phyloP scores from a whole-genome alignment of 805 yeast species.

The Diddensiella santjacobensis region DNA sequence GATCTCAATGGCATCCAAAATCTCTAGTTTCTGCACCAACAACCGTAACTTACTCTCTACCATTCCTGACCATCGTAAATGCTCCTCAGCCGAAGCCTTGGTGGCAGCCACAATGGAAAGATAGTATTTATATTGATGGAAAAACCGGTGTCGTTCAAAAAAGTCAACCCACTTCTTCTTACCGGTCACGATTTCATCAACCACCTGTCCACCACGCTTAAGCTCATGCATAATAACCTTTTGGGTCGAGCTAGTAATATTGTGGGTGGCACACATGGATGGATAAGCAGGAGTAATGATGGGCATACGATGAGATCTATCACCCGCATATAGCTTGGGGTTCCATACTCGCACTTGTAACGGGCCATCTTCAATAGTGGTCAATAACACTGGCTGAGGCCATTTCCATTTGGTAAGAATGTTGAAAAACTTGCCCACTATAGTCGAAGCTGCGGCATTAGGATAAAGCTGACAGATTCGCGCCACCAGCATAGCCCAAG shows the following conservation, averaged over 20 bases:
- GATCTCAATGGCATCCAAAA: slow-evolving; percentile 63
- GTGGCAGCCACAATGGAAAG: slow-evolving; percentile 78
- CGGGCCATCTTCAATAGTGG: slow-evolving; percentile 95
- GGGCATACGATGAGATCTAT: slow-evolving; percentile 91
- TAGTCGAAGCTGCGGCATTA: slow-evolving; percentile 88
- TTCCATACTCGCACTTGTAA: slow-evolving; percentile 96
- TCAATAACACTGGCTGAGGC: slow-evolving; percentile 96
- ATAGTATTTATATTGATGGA: slow-evolving; percentile 80
- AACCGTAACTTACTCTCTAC: slow-evolving; percentile 84
- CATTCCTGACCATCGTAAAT: slow-evolving; percentile 86
- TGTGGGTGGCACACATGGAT: slow-evolving; percentile 98
- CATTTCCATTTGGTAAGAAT: slow-evolving; percentile 89
- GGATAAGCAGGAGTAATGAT: slow-evolving; percentile 98
- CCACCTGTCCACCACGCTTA: slow-evolving; percentile 65
- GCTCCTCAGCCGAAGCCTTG: slow-evolving; percentile 70
- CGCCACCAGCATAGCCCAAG: slow-evolving; percentile 99
- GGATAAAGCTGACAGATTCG: slow-evolving; percentile 95
- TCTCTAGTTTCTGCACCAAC: slow-evolving; percentile 79
- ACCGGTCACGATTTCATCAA: slow-evolving; percentile 63
- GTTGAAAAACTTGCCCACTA: slow-evolving; percentile 83
- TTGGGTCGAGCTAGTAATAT: slow-evolving; percentile 85
- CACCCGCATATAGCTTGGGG: slow-evolving; percentile 84
- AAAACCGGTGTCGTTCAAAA: slow-evolving; percentile 76
- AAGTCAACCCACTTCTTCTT: slow-evolving; percentile 69
- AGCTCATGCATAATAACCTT: slow-evolving; percentile 76